Percentiles rank a stretch among this genome's conserved stretches.
Evolutionary conservation across 345 rosid genomes (phyloP).

Genomic region (Geranium brycei): DNA sequence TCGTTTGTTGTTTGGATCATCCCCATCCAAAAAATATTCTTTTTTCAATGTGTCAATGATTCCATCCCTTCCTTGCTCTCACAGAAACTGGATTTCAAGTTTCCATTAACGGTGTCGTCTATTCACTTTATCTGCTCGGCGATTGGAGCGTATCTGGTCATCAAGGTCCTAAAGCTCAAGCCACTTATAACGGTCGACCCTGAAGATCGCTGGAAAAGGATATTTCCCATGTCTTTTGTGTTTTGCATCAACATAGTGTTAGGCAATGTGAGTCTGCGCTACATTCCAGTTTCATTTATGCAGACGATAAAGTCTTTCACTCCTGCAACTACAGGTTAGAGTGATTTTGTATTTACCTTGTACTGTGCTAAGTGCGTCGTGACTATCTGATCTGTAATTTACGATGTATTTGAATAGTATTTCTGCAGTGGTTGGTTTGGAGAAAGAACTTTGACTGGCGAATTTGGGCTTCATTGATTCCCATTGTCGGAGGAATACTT

Average conservation of each 20-base stretch:
- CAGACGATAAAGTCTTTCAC: slow-evolving; percentile 98
- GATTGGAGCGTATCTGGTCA: slow-evolving; percentile 78
- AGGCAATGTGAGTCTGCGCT: slow-evolving; percentile 89
- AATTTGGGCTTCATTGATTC: slow-evolving; percentile 91
- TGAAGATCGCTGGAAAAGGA: slow-evolving; percentile 94
- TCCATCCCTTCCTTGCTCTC: slow-evolving; percentile 6
- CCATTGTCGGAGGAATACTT: slow-evolving; percentile 97
- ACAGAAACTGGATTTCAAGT: slow-evolving; percentile 97
- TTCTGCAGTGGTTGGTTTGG: slow-evolving; percentile 97
- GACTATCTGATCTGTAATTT: slow-evolving; percentile 12
- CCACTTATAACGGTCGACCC: slow-evolving; percentile 75
- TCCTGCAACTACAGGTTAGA: slow-evolving; percentile 95
- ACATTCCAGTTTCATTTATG: slow-evolving; percentile 98
- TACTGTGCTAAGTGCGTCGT: not conserved
- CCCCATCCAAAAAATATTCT: not conserved
- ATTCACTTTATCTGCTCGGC: slow-evolving; percentile 96
- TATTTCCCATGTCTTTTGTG: slow-evolving; percentile 96
- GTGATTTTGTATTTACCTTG: not conserved
- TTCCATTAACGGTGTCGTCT: slow-evolving; percentile 83
- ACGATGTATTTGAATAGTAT: slow-evolving; percentile 41
- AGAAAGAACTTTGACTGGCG: slow-evolving; percentile 93
- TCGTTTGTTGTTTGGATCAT: slow-evolving; percentile 21
- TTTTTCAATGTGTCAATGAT: slow-evolving; percentile 20
- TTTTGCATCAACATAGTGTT: slow-evolving; percentile 93
- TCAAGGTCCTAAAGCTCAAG: slow-evolving; percentile 81